Percentiles rank a stretch among this genome's conserved stretches.
These are phyloP conservation scores for Fraxinus quadrangulata DNA, from an alignment of 257 asterid genomes.

Conservation along the genomic window DNA sequence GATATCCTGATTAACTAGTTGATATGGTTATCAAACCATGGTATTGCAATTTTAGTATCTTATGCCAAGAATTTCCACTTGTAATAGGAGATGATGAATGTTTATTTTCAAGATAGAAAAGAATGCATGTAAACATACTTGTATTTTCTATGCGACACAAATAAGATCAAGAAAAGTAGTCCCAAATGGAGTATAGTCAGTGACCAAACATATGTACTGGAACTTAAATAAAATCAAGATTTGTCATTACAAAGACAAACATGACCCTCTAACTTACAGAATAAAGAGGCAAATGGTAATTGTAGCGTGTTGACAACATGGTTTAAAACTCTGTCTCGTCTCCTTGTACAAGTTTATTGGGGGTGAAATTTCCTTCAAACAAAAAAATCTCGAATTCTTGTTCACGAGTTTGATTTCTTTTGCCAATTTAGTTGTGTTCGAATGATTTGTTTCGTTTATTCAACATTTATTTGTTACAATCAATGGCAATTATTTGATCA, in stretches of 20 bases:
- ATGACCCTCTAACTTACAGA: no score
- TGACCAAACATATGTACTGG: no score
- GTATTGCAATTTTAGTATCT: neutral
- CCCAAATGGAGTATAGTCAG: neutral
- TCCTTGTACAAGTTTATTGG: neutral
- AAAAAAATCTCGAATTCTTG: neutral
- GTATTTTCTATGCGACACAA: neutral
- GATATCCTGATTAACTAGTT: neutral
- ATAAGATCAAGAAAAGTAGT: no score
- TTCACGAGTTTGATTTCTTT: no score
- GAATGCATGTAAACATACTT: neutral
- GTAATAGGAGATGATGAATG: neutral
- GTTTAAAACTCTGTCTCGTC: no score
- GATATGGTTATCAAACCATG: neutral
- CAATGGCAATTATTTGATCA: neutral
- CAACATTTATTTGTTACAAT: neutral
- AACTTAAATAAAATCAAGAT: no score
- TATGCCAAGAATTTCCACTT: neutral
- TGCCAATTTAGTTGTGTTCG: neutral
- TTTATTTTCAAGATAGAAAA: neutral
- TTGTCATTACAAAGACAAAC: no score
- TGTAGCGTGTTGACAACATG: no score
- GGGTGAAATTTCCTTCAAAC: neutral
- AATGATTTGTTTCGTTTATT: neutral
- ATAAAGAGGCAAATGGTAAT: no score